Base-by-base conservation (phyloP, 805 yeast species). In the Maudiozyma serrabonitensis region DNA sequence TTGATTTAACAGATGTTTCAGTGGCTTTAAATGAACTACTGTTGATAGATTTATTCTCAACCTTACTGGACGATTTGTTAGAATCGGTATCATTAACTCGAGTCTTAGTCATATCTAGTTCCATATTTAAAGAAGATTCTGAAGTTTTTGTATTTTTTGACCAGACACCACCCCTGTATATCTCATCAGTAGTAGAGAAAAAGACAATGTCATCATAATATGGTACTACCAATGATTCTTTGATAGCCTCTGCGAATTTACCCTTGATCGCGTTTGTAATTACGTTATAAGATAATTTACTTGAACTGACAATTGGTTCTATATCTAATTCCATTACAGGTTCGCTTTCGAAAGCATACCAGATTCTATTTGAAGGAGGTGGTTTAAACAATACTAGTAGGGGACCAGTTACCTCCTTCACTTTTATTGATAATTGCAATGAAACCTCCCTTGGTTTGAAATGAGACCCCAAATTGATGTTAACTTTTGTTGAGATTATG, bases 111-210 rank as follows among this genome's bases (percentile, higher is more conserved):
- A 6, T 23, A 12, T 23, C 16, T 15, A n/a, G 9, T 15, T 35
- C 38, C 8, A n/a, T 13, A 38, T 38, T 19, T 16, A 16, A 3
- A 12, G 43, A 40, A 15, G 43, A 16, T 23, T 23, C 42, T 25
- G 41, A 35, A 23, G 42, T 6, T 16, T 21, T 21, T n/a, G 16
- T 46, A 21, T 16, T 39, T 6, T 50, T 50, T 32, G 60, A 89
- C 98, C 98, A 91, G 23, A 91, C 80, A 16, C 99, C 99, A 46
- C 96, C 99, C 54, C 96, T 76, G 64, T 81, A 93, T 13, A 87
- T 66, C 54, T 87, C 95, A 39, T 68, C 74, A 2, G 68, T 65
- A 0, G 96, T 81, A 48, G 78, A 71, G 59, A 74, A 84, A 60
- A 87, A 84, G 0, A 81, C 78, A 40, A 88, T 65, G 62, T 91